These are phyloP conservation scores for Tylopilus sp. DNA, from an alignment of 1,284 basidiomycete genomes.

Conservation along the genomic window DNA sequence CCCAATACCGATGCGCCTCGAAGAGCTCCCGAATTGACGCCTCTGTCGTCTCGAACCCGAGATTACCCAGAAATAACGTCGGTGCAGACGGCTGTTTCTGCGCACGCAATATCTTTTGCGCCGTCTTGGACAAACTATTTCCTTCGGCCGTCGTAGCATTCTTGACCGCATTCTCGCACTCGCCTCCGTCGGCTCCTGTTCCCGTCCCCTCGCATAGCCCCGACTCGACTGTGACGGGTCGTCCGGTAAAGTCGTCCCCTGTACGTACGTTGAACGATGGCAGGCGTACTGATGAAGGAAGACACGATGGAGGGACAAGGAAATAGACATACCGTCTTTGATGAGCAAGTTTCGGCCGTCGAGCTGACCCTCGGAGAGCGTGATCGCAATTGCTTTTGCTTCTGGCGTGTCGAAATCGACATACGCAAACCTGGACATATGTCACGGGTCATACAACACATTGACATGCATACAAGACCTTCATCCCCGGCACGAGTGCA, in stretches of 20 bases:
- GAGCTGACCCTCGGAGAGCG: constrained; percentile 77
- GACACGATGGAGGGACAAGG: neutral
- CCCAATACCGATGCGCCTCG: constrained; percentile 51
- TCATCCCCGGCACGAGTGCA: neutral
- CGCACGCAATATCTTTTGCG: constrained; percentile 73
- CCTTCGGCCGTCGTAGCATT: constrained; percentile 25
- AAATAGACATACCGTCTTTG: constrained; percentile 69
- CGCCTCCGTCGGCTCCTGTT: constrained; percentile 23
- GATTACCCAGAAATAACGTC: constrained; percentile 86
- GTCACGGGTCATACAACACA: constrained; percentile 4
- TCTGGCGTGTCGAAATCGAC: constrained; percentile 86
- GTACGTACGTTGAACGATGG: neutral
- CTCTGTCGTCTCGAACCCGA: constrained; percentile 83
- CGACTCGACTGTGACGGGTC: constrained; percentile 41
- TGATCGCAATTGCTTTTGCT: constrained; percentile 71
- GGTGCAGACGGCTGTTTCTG: constrained; percentile 84
- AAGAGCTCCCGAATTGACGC: constrained; percentile 70
- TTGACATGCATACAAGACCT: constrained; percentile 3
- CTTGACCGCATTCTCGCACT: constrained; percentile 25
- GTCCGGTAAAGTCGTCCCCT: constrained; percentile 73
- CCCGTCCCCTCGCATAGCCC: neutral
- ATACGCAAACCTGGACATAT: constrained; percentile 79
- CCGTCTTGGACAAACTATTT: constrained; percentile 63
- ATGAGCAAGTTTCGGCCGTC: constrained; percentile 89
- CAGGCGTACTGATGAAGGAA: constrained; percentile 15